A percentile compares a stretch with the other conserved stretches of the same genome.
Conservation (phyloP, 768 basidiomycete species). For the Boletus tylopilopsis region DNA sequence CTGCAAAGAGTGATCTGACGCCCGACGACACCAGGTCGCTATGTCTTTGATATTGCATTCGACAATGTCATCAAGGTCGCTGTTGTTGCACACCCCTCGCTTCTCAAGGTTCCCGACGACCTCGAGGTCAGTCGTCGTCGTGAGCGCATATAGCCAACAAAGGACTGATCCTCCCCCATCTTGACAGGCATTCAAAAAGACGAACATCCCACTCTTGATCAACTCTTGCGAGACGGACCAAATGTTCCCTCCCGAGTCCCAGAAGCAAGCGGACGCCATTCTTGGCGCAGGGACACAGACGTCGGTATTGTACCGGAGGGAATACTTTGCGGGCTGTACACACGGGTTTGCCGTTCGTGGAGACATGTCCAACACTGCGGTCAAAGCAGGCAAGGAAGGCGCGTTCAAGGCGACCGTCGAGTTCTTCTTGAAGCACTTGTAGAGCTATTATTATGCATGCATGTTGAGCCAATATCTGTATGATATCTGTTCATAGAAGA, state of each 20-base stretch:
- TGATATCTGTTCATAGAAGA: neutral
- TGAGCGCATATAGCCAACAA: too few relatives aligned
- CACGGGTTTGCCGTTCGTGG: slow-evolving; percentile 56
- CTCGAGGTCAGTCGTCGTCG: too few relatives aligned
- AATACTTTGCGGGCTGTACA: slow-evolving; percentile 44
- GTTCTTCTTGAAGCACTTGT: slow-evolving; percentile 40
- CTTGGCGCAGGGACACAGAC: slow-evolving; percentile 30
- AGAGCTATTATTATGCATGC: neutral
- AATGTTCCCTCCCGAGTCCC: slow-evolving; percentile 45
- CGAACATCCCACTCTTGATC: neutral
- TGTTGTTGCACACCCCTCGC: slow-evolving; percentile 58
- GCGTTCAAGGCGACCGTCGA: slow-evolving; percentile 53
- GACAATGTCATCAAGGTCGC: slow-evolving; percentile 47
- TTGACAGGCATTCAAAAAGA: neutral
- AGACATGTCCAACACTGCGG: slow-evolving; percentile 42
- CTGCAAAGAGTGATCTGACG: too few relatives aligned
- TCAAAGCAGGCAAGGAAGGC: slow-evolving; percentile 61
- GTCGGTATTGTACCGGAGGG: slow-evolving; percentile 46
- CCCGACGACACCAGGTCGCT: slow-evolving; percentile 51
- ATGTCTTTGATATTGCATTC: slow-evolving; percentile 60
- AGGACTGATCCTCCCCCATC: neutral
- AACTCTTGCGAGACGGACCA: slow-evolving; percentile 48
- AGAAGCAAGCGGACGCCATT: slow-evolving; percentile 44
- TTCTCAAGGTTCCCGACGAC: slow-evolving; percentile 50
- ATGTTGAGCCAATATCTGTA: neutral